Conservation (phyloP, 352 stramenopile species). For the Pythium angustatum region DNA sequence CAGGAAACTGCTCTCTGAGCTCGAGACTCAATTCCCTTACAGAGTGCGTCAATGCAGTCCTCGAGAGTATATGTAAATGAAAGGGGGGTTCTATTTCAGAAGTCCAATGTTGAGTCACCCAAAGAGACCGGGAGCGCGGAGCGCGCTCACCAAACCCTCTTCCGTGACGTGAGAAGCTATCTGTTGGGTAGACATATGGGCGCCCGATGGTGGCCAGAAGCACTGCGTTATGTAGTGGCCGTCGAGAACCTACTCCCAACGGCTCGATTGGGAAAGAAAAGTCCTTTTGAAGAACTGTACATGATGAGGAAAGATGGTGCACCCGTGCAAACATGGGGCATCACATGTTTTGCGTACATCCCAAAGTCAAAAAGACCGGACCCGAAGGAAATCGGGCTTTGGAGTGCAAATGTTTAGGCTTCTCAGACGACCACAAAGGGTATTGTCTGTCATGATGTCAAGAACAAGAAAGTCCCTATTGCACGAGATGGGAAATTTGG, state of each 20-base stretch:
- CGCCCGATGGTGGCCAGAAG: conserved; percentile 10
- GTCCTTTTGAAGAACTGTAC: conserved; percentile 2
- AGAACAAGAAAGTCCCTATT: conserved; percentile 1
- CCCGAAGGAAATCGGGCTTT: conserved; percentile 9
- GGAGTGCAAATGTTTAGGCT: conserved; percentile 7
- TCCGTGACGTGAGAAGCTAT: conserved; percentile 1
- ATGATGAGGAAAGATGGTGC: background rate
- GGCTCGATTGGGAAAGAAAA: conserved; percentile 6
- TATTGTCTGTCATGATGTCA: conserved; percentile 4
- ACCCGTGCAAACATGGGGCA: conserved; percentile 12
- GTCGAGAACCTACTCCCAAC: conserved; percentile 5
- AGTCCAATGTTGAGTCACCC: conserved; percentile 14
- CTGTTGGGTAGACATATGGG: conserved; percentile 6
- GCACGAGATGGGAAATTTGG: conserved; percentile 6
- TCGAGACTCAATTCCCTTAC: conserved; percentile 9
- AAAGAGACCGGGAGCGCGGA: conserved; percentile 19
- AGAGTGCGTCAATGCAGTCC: conserved; percentile 8
- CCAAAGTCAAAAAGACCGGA: conserved; percentile 15
- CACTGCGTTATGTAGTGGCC: background rate
- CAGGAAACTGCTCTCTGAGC: background rate
- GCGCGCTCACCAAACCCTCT: background rate
- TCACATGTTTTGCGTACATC: conserved; percentile 12
- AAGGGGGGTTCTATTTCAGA: conserved; percentile 22
- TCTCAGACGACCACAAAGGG: conserved; percentile 6
- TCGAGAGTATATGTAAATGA: conserved; percentile 8